phyloP scores from a whole-genome alignment of 352 stramenopile genomes.

The Peronospora farinosa region DNA sequence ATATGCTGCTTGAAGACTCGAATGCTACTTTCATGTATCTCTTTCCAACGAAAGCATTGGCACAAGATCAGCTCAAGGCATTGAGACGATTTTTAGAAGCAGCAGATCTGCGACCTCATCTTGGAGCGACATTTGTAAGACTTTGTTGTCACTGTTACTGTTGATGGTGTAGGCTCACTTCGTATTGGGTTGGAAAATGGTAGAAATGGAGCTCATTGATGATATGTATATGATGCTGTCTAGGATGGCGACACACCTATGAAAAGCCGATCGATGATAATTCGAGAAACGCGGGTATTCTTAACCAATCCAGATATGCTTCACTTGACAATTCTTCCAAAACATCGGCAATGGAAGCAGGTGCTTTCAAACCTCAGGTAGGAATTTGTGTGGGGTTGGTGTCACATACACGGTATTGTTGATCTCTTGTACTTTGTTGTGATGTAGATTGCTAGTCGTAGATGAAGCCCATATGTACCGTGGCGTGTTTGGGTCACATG shows the following conservation, averaged over 20 bases:
- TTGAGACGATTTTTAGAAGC: conserved; percentile 66
- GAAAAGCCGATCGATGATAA: conserved; percentile 78
- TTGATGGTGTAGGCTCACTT: not conserved
- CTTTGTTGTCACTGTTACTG: not conserved
- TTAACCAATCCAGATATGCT: conserved; percentile 99
- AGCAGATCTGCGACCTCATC: conserved; percentile 35
- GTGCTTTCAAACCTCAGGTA: conserved; percentile 89
- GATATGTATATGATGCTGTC: not conserved
- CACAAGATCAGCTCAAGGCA: conserved; percentile 95
- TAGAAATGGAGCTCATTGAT: not conserved
- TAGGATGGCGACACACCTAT: conserved; percentile 94
- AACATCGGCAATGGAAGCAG: conserved; percentile 86
- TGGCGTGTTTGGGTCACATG: conserved; percentile 77
- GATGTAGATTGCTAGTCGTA: conserved; percentile 57
- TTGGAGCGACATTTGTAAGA: conserved; percentile 66
- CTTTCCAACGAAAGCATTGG: conserved; percentile 97
- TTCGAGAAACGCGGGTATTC: conserved; percentile 88
- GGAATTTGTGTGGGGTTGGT: not conserved
- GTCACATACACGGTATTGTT: not conserved
- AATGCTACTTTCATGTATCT: conserved; percentile 87
- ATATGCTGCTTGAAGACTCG: conserved; percentile 49
- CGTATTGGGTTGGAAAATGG: not conserved
- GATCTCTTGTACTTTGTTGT: not conserved
- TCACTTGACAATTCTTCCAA: conserved; percentile 92
- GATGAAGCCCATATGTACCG: conserved; percentile 94